Conservation (phyloP, 2,329 filamentous ascomycete genomes). For the Aspergillus sp. region DNA sequence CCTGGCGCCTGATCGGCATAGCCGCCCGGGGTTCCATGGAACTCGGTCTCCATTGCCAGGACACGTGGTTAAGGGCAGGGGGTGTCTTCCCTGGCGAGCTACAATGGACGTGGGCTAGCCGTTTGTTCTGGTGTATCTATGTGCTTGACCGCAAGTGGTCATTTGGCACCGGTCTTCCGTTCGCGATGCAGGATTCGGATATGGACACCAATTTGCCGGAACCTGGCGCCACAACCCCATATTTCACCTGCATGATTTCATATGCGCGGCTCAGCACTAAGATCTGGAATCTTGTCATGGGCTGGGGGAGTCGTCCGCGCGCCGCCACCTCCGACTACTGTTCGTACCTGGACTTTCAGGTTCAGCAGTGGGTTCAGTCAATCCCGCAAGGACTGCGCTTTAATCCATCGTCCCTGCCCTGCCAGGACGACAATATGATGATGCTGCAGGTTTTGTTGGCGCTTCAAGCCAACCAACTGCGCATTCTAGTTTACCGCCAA, state of each 20-base stretch:
- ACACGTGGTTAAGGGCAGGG: conserved; percentile 29
- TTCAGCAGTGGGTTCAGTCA: conserved; percentile 39
- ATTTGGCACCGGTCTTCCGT: conserved; percentile 43
- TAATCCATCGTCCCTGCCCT: conserved; percentile 15
- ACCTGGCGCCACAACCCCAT: conserved; percentile 30
- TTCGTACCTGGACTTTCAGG: conserved; percentile 33
- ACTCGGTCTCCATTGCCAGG: conserved; percentile 40
- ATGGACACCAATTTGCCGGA: conserved; percentile 42
- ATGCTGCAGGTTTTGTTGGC: conserved; percentile 37
- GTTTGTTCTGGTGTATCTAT: conserved; percentile 45
- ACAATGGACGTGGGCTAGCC: conserved; percentile 25
- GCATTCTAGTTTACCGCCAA: conserved; percentile 38
- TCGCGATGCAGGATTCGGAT: conserved; percentile 41
- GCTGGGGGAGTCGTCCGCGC: conserved; percentile 25
- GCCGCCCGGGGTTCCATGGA: conserved; percentile 40
- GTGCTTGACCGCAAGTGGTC: conserved; percentile 45
- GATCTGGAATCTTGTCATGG: conserved; percentile 38
- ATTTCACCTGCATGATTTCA: conserved; percentile 41
- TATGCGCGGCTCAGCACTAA: conserved; percentile 40
- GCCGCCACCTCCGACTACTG: conserved; percentile 30
- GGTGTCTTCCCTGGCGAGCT: conserved; percentile 29
- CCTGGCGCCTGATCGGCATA: conserved; percentile 41
- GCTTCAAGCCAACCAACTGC: conserved; percentile 38
- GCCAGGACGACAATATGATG: conserved; percentile 27
- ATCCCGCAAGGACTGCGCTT: conserved; percentile 37